These are phyloP conservation scores for Marasmius fiardii DNA, from an alignment of 1,284 basidiomycete genomes.

Conservation along the genomic window DNA sequence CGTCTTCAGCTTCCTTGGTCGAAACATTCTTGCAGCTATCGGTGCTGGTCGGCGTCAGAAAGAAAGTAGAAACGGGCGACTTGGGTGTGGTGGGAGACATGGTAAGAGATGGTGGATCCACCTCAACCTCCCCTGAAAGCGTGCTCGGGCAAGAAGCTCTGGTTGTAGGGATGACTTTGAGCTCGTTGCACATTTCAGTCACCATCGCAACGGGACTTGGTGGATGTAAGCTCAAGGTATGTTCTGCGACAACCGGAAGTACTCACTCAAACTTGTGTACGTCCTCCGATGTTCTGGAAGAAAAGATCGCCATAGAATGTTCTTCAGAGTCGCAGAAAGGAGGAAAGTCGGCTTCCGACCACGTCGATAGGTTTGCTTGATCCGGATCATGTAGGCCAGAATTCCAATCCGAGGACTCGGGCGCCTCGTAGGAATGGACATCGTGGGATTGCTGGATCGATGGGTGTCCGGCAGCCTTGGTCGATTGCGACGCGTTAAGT, in stretches of 20 bases:
- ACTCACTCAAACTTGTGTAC: constrained; percentile 8
- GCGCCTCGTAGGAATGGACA: constrained; percentile 1
- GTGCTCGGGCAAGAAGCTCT: constrained; percentile 6
- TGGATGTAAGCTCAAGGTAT: background rate
- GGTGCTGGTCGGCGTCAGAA: constrained; percentile 40
- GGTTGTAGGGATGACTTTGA: background rate
- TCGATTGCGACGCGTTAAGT: background rate
- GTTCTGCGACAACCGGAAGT: background rate
- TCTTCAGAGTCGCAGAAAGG: constrained; percentile 28
- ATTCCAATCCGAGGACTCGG: background rate
- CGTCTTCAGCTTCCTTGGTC: constrained; percentile 22
- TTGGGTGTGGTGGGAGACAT: constrained; percentile 47
- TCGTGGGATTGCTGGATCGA: constrained; percentile 2
- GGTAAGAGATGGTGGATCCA: constrained; percentile 41
- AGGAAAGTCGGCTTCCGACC: constrained; percentile 32
- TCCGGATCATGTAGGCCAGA: constrained; percentile 10
- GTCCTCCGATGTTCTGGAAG: background rate
- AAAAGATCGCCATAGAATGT: background rate
- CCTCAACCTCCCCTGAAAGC: constrained; percentile 20
- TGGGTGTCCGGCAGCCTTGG: background rate
- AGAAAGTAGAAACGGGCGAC: constrained; percentile 43
- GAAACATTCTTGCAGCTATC: constrained; percentile 27
- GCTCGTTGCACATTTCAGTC: background rate
- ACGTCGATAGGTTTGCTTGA: background rate
- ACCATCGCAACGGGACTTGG: background rate